Percentiles rank a stretch among this genome's conserved stretches.
phyloP scores from a whole-genome alignment of 331 rosid genomes.

The Quercus lobata region DNA sequence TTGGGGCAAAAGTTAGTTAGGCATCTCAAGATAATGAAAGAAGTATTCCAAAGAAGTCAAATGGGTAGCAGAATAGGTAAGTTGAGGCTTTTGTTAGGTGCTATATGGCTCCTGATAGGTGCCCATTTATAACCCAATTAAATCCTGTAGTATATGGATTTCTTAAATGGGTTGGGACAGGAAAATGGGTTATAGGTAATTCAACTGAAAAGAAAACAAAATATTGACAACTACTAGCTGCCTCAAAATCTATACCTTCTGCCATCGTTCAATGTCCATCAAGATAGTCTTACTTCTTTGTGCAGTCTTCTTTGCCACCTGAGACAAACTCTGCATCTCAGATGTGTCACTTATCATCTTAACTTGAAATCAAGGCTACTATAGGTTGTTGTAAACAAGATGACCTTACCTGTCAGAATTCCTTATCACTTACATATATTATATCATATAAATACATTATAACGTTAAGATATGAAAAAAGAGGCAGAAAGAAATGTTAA shows the following conservation, averaged over 20 bases:
- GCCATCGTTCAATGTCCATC: constrained; percentile 97
- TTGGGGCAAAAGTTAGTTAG: no score
- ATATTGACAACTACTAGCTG: not conserved
- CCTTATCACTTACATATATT: not conserved
- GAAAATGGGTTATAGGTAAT: no score
- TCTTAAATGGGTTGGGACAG: no score
- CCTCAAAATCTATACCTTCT: constrained; percentile 50
- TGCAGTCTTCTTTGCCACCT: constrained; percentile 97
- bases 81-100: no score
- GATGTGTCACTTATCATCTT: not conserved
- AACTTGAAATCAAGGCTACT: not conserved
- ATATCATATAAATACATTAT: not conserved
- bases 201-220: no score
- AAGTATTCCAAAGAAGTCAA: no score
- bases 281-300: constrained; percentile 75
- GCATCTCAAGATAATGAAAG: no score
- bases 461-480: not conserved
- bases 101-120: no score
- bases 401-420: not conserved
- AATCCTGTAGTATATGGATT: no score
- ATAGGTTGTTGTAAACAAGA: not conserved
- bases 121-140: no score
- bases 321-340: constrained; percentile 23
- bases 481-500: not conserved
- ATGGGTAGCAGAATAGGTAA: no score